Base-by-base conservation (phyloP, 441 rosid genomes). In the Adansonia rubrostipa region DNA sequence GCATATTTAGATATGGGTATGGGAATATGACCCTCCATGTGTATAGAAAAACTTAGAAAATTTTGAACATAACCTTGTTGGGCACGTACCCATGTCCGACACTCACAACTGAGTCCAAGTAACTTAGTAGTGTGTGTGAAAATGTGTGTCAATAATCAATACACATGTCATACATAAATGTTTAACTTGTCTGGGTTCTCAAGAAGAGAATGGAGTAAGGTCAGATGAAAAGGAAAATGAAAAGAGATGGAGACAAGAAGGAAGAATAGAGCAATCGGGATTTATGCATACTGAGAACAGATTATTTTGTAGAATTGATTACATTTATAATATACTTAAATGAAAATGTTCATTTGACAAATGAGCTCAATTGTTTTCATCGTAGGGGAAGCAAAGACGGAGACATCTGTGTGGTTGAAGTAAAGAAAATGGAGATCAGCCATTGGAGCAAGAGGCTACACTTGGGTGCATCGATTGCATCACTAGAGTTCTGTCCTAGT, bases 371-470 rank as follows among this genome's bases (percentile, higher is more conserved):
- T 83, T 76, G 69, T 73, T n/a, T 68, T 24, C 69, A 69, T 81
- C 80, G n/a, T 69, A 94, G 99, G 84, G 99, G 95, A 81, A 95
- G 97, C 85, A 91, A 88, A 82, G 98, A 96, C 75, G 98, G 99
- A 72, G 97, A 94, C 77, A 79, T 92, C 20, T 89, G 93, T 69
- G 90, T 92, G 24, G 97, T 90, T 62, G 92, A 96, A 80, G 88
- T 94, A 28, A 92, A 90, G 86, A 96, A 92, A 77, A 96, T 96
- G 99, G 97, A 91, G 81, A 83, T 94, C 54, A 85, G 86, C 81
- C 99, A 94, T 79, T 88, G 89, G 88, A 96, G 97, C 82, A 92
- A 86, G 89, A 90, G 97, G 90, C 89, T 92, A 71, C 98, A 96
- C 80, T 89, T 85, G 73, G 98, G 98, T 51, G 87, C 93, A 47